These are phyloP conservation scores for Mycosphaerella sp. DNA, from an alignment of 2,329 filamentous ascomycete species.

Conservation along the genomic window DNA sequence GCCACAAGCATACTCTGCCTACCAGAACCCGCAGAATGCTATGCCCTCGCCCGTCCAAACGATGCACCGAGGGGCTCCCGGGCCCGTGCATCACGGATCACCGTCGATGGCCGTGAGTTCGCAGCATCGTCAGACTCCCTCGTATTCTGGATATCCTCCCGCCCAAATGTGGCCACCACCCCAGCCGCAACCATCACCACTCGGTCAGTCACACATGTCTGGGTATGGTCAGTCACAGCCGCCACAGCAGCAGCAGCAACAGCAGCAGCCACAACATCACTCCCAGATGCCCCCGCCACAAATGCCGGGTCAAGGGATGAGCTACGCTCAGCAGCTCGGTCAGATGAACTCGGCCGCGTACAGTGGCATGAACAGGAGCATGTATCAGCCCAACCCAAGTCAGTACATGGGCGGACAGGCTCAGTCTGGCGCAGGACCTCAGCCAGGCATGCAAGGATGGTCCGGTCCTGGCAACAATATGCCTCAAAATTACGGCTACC, in stretches of 20 bases:
- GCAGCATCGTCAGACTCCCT: slow-evolving; percentile 38
- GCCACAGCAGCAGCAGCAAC: slow-evolving; percentile 10
- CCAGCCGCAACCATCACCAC: slow-evolving; percentile 44
- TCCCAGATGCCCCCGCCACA: slow-evolving; percentile 46
- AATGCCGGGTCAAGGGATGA: slow-evolving; percentile 43
- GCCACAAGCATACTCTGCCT: slow-evolving; percentile 61
- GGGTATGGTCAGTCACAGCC: slow-evolving; percentile 38
- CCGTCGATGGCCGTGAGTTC: slow-evolving; percentile 48
- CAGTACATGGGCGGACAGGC: slow-evolving; percentile 36
- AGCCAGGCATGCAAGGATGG: slow-evolving; percentile 50
- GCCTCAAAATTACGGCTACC: slow-evolving; percentile 32
- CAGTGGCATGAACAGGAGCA: slow-evolving; percentile 42
- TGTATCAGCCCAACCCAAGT: slow-evolving; percentile 45
- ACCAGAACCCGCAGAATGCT: slow-evolving; percentile 63
- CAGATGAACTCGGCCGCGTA: slow-evolving; percentile 39
- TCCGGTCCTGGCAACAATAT: slow-evolving; percentile 37
- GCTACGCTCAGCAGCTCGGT: slow-evolving; percentile 43
- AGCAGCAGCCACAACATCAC: slow-evolving; percentile 38
- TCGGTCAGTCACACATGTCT: slow-evolving; percentile 43
- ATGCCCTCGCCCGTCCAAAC: slow-evolving; percentile 69
- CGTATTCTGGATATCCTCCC: slow-evolving; percentile 40
- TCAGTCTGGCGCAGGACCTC: slow-evolving; percentile 38
- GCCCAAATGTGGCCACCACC: slow-evolving; percentile 46
- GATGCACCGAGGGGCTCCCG: slow-evolving; percentile 53
- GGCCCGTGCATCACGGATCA: slow-evolving; percentile 58